Conservation (phyloP, 176 grass and related monocot species). For the Ensete glaucum region DNA sequence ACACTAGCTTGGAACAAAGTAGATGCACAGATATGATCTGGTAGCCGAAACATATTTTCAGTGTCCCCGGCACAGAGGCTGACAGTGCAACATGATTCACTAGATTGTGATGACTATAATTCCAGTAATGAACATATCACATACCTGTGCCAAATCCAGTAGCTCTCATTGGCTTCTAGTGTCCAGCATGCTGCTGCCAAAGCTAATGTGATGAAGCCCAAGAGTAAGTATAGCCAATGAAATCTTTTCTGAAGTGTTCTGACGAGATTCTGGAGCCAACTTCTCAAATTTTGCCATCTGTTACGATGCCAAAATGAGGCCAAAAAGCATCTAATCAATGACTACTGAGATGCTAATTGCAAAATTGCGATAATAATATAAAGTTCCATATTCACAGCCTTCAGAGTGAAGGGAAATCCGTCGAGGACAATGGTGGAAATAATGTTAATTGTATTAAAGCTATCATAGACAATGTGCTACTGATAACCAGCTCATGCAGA, state of each 20-base stretch:
- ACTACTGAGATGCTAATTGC: too few species aligned
- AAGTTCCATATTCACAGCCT: too few species aligned
- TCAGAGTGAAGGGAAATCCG: too few species aligned
- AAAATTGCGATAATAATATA: too few species aligned
- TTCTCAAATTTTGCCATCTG: constrained; percentile 58
- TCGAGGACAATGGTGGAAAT: background rate
- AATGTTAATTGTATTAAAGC: background rate
- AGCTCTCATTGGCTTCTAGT: constrained; percentile 66
- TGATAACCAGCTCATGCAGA: background rate
- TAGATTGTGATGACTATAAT: constrained; percentile 11
- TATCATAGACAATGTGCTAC: background rate
- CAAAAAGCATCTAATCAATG: too few species aligned
- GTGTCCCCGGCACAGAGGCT: background rate
- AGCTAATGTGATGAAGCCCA: constrained; percentile 68
- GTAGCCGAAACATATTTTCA: too few species aligned
- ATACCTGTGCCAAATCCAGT: constrained; percentile 99
- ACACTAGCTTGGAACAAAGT: background rate
- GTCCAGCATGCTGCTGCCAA: constrained; percentile 82
- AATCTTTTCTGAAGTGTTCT: constrained; percentile 67
- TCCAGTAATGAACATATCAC: background rate
- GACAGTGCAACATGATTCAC: background rate
- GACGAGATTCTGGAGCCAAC: constrained; percentile 49
- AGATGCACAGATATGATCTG: too few species aligned
- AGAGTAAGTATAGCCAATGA: constrained; percentile 53
- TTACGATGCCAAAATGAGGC: constrained; percentile 1